These are phyloP conservation scores for Anaeromyces robustus DNA, from an alignment of 192 early-diverging fungal genomes.

Conservation along the genomic window DNA sequence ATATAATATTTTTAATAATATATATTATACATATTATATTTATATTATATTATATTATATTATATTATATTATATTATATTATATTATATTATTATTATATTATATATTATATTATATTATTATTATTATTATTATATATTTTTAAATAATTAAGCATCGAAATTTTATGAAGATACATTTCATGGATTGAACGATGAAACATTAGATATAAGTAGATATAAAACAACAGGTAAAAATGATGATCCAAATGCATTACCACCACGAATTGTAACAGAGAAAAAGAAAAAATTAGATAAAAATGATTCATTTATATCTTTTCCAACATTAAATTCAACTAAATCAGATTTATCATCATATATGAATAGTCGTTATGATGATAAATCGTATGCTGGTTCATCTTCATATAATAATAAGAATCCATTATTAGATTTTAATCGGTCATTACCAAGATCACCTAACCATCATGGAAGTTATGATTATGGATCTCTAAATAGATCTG, in stretches of 20 bases:
- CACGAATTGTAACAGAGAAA: background rate
- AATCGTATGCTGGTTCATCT: background rate
- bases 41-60: too few species aligned
- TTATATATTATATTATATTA: too few species aligned
- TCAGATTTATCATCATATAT: background rate
- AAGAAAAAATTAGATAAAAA: background rate
- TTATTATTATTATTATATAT: too few species aligned
- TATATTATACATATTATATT: too few species aligned
- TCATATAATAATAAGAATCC: background rate
- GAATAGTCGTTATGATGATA: background rate
- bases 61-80: too few species aligned
- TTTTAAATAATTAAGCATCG: background rate
- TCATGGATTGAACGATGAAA: background rate
- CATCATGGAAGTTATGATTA: background rate
- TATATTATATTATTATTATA: too few species aligned
- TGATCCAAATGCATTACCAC: background rate
- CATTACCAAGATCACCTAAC: background rate
- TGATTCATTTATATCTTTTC: background rate
- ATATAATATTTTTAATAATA: too few species aligned
- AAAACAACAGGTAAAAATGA: background rate
- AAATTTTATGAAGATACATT: background rate
- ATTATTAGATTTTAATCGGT: background rate
- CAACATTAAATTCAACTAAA: background rate
- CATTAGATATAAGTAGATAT: background rate
- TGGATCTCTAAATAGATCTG: background rate